phyloP scores from a whole-genome alignment of 1,284 basidiomycete species.

The Moesziomyces sp. region DNA sequence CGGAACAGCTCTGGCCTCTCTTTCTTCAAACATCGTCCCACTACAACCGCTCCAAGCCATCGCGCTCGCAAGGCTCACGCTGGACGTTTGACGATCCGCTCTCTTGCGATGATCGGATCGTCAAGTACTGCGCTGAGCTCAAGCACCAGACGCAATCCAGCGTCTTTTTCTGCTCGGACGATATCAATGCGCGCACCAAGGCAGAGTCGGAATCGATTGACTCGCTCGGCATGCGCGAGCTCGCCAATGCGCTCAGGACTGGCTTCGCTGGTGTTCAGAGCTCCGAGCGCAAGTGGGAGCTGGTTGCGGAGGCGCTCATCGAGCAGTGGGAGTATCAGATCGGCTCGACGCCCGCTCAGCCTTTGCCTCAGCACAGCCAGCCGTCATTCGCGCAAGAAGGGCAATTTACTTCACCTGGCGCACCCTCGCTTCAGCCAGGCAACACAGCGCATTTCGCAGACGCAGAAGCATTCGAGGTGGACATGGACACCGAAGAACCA shows the following conservation, averaged over 20 bases:
- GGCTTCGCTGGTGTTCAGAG: constrained; percentile 21
- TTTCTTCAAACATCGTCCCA: constrained; percentile 31
- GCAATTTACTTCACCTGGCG: too few relatives aligned
- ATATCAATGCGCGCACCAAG: constrained; percentile 48
- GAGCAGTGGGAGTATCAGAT: constrained; percentile 49
- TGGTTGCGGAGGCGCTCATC: constrained; percentile 34
- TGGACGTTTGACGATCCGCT: constrained; percentile 9
- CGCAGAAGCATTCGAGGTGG: constrained; percentile 14
- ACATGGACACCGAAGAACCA: constrained; percentile 27
- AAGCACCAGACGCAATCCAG: constrained; percentile 13
- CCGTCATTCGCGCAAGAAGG: background rate
- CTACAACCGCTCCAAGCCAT: constrained; percentile 12
- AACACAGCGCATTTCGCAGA: background rate
- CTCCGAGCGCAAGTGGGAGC: constrained; percentile 19
- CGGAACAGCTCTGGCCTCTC: constrained; percentile 31
- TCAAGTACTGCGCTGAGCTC: constrained; percentile 40
- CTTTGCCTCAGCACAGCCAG: background rate
- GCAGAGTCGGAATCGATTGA: constrained; percentile 41
- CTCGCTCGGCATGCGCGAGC: constrained; percentile 37
- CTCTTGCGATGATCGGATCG: constrained; percentile 40
- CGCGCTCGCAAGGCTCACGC: background rate
- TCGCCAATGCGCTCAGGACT: constrained; percentile 19
- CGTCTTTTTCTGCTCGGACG: constrained; percentile 45
- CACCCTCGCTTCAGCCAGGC: background rate
- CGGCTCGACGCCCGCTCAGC: background rate